Base-by-base conservation (phyloP, 1,284 basidiomycete genomes). In the Taiwanofungus camphoratus region DNA sequence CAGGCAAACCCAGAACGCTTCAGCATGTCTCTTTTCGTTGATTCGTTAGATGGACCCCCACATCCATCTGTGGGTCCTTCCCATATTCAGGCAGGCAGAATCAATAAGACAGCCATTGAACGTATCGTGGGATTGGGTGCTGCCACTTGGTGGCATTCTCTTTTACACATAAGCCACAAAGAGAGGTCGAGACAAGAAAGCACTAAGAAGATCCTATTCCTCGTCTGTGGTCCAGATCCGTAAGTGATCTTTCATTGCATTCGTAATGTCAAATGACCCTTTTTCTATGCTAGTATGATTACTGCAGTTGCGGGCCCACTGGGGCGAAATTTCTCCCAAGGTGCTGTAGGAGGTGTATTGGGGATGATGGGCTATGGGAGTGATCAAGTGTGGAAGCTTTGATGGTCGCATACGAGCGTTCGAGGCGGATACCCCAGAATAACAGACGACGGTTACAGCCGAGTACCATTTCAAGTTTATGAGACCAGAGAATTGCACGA, bases 211-310 rank as follows among this genome's bases (percentile, higher is more conserved):
- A 68, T 73, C 4, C 63, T 88, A 41, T 79, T 88, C 54, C 62
- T 87, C 5, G 73, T 91, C 2, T 91, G 86, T 61, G 87, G 87
- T 22, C 88, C 88, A 18, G 83, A 89, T 45, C 70, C 72, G 86
- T 87, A 62, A 61, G 84, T 69, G 34, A 32, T 43, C 36, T 30
- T 38, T 33, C 27, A 31, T 36, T 29, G 26, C 6, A 36, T 20
- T 30, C 31, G 15, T 34, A 19, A 19, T 27, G 42, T 34, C 40
- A 39, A 40, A 37, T 23, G 33, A 33, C 36, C 40, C 35, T 42
- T 38, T 26, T 35, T 36, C 34, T 42, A 39, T 24, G 12, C 44
- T 52, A 90, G 87, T 26, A 88, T 91, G 87, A 68, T 89, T 34
- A 65, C 62, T 39, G 73, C 80, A 11, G 75, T 91, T 32, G 82